These are phyloP conservation scores for Scedosporium boydii DNA, from an alignment of 2,329 filamentous ascomycete species.

Conservation along the genomic window DNA sequence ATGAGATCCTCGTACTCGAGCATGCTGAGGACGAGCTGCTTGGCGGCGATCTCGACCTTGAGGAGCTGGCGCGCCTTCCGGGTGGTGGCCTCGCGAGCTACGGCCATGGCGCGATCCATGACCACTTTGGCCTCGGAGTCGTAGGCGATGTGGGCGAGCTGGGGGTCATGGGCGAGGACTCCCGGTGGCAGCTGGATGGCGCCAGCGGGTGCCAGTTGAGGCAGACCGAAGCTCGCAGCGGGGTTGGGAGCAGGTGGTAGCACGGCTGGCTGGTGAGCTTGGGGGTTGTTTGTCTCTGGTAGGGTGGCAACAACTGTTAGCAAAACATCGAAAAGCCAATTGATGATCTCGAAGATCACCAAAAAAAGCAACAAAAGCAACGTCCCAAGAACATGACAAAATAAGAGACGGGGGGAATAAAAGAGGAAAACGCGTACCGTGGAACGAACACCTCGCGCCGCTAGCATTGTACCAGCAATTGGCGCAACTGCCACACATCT, in stretches of 20 bases:
- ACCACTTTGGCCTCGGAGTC: slow-evolving; percentile 27
- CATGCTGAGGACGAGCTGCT: slow-evolving; percentile 44
- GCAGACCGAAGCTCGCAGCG: slow-evolving; percentile 4
- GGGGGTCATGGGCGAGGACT: slow-evolving; percentile 5
- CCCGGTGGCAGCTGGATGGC: slow-evolving; percentile 4
- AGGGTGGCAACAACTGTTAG: not conserved
- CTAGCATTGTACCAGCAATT: slow-evolving; percentile 58
- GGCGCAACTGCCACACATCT: slow-evolving; percentile 52
- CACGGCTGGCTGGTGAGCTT: slow-evolving; percentile 18
- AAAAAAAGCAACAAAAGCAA: not conserved
- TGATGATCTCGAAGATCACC: not conserved
- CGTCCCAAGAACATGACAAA: not conserved
- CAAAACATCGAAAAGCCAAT: not conserved
- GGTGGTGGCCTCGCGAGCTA: slow-evolving; percentile 30
- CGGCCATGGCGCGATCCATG: slow-evolving; percentile 35
- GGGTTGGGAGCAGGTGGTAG: slow-evolving; percentile 8
- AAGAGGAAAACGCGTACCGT: slow-evolving; percentile 31
- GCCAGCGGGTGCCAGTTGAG: slow-evolving; percentile 5
- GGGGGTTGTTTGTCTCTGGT: slow-evolving; percentile 35
- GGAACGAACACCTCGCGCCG: slow-evolving; percentile 49
- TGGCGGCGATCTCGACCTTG: slow-evolving; percentile 42
- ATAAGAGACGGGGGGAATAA: not conserved
- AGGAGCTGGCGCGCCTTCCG: slow-evolving; percentile 36
- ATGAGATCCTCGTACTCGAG: slow-evolving; percentile 39
- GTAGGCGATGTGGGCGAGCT: slow-evolving; percentile 17